Base-by-base conservation (phyloP, 805 yeast genomes). In the Zygotorulaspora danielsina region DNA sequence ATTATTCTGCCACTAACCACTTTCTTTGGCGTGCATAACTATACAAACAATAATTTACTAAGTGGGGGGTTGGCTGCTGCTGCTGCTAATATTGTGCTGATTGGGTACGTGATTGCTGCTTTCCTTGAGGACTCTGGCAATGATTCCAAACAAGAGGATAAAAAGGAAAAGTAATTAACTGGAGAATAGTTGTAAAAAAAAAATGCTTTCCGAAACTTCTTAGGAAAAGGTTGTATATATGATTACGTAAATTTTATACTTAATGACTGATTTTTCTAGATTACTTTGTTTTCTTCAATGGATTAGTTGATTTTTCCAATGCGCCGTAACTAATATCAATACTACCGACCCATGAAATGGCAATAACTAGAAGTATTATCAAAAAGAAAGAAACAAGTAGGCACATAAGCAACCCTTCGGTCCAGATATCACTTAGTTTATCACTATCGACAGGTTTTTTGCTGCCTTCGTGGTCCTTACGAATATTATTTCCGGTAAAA, bases 11-110 rank as follows among this genome's bases (percentile, higher is more conserved):
- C 94, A 17, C 53, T 84, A 46, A 38, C 72, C 19, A 66, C 82
- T 1, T 84, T 84, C 61, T 84, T 84, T 57, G 44, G 64, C 1
- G 59, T 71, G 11, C 81, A 77, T 49, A 71, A 69, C 50, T 41
- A 39, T 13, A 50, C 57, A 6, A 35, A 49, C 12, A 83, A 75
- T 52, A 74, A 88, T 1, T 61, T 84, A 10, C 65, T 81, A 9
- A 79, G 86, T 36, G 94, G 94, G 29, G 93, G 93, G 2, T 55
- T 79, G n/a, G 86, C 89, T 25, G 93, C 93, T 2, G 68, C 76
- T 12, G 75, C 76, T 41, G 93, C 93, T 19, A 84, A 84, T 54
- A 63, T 79, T 5, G 93, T 84, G 15, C 65, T 84, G 48, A 74
- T 84, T 37, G 84, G 83, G 1, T 84, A 81, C 54, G 78, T 84